Conservation (phyloP, 352 stramenopile genomes). For the Phytophthora agathidicida region DNA sequence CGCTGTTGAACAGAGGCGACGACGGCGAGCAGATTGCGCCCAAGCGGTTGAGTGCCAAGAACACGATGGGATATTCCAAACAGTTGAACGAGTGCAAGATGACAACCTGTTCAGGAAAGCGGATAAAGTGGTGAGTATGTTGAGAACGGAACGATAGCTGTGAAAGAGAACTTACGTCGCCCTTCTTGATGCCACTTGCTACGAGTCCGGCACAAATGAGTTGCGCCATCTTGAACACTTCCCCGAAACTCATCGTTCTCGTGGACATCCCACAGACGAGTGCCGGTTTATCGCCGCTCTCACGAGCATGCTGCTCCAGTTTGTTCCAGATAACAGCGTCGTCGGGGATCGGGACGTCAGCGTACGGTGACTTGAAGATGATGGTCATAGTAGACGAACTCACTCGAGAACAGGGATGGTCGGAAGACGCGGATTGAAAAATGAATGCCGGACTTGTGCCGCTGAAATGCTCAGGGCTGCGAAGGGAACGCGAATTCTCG, state of each 20-base stretch:
- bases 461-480: not conserved
- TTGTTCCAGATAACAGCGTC: constrained; percentile 51
- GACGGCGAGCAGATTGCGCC: constrained; percentile 48
- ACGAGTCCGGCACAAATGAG: constrained; percentile 38
- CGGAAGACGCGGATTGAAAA: constrained; percentile 20
- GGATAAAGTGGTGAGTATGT: not conserved
- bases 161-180: constrained; percentile 43
- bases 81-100: constrained; percentile 59
- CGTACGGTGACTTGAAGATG: constrained; percentile 51
- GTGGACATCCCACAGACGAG: constrained; percentile 50
- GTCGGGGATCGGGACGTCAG: constrained; percentile 27
- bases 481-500: not conserved
- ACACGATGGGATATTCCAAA: constrained; percentile 59
- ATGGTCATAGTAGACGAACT: constrained; percentile 29
- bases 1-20: constrained; percentile 39
- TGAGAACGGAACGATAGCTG: not conserved
- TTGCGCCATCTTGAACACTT: constrained; percentile 29
- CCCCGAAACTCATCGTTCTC: constrained; percentile 37
- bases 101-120: constrained; percentile 35
- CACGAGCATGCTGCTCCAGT: constrained; percentile 38
- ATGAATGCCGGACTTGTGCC: constrained; percentile 4
- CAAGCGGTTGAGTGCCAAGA: constrained; percentile 50
- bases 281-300: constrained; percentile 32
- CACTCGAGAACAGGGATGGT: not conserved
- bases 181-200: constrained; percentile 40